phyloP scores from a whole-genome alignment of 1,139 yeast genomes.

The Candida sp. region DNA sequence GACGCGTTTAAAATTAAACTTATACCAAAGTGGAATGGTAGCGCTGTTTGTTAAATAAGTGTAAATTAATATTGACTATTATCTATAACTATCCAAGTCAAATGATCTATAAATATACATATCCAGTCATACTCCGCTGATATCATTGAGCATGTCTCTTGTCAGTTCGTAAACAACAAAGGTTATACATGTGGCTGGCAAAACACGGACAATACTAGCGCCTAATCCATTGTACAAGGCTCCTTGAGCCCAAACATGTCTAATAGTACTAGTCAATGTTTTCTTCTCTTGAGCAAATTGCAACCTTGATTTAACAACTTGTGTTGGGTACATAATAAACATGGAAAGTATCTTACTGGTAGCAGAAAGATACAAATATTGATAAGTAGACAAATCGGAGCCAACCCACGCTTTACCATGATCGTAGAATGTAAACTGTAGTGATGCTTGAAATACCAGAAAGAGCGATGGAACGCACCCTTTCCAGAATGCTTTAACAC shows the following conservation, averaged over 20 bases:
- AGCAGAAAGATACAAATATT: constrained; percentile 66
- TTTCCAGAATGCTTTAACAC: constrained; percentile 70
- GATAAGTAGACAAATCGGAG: constrained; percentile 39
- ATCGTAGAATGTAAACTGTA: constrained; percentile 86
- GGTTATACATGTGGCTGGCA: constrained; percentile 75
- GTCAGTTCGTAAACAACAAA: constrained; percentile 61
- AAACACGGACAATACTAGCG: constrained; percentile 57
- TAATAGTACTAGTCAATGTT: constrained; percentile 13
- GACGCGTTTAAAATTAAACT: not conserved
- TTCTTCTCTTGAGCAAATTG: constrained; percentile 44
- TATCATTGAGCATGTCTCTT: constrained; percentile 11
- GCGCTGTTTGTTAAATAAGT: not conserved
- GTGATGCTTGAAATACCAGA: constrained; percentile 84
- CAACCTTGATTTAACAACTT: constrained; percentile 73
- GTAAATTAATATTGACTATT: not conserved
- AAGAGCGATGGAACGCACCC: constrained; percentile 81
- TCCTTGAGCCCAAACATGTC: constrained; percentile 45
- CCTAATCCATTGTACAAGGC: constrained; percentile 70
- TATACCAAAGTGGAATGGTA: not conserved
- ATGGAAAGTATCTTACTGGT: constrained; percentile 69
- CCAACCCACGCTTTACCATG: constrained; percentile 37
- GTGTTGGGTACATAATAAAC: constrained; percentile 75
- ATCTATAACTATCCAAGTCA: not conserved
- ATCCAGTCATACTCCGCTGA: not conserved
- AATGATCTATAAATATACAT: not conserved